Conservation (phyloP, 257 asterid species). For the Penstemon barbatus region DNA sequence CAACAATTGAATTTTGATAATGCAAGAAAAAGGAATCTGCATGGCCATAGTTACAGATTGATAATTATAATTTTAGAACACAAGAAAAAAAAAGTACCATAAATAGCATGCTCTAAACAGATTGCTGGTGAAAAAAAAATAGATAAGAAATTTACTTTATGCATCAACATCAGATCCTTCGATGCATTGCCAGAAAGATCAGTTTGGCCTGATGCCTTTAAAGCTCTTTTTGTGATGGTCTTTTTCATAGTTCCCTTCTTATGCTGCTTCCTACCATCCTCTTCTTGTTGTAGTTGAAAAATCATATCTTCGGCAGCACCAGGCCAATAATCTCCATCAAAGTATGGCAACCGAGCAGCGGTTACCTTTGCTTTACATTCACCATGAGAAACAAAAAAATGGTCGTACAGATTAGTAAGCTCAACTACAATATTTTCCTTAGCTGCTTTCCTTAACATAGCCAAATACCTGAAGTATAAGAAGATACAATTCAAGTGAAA, state of each 20-base stretch:
- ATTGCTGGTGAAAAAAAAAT: not conserved
- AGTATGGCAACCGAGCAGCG: slow-evolving; percentile 92
- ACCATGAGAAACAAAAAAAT: slow-evolving; percentile 75
- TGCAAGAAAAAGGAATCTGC: not conserved
- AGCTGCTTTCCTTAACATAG: slow-evolving; percentile 86
- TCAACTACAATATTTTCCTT: slow-evolving; percentile 82
- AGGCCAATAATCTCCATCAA: slow-evolving; percentile 99
- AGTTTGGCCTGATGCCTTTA: slow-evolving; percentile 93
- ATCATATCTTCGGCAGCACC: slow-evolving; percentile 99
- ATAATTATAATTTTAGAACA: not conserved
- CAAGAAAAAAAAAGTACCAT: not conserved
- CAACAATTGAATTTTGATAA: not conserved
- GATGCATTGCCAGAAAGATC: slow-evolving; percentile 94
- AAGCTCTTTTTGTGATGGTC: slow-evolving; percentile 81
- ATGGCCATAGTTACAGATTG: not conserved
- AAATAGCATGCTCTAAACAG: not conserved
- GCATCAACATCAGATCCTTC: slow-evolving; percentile 89
- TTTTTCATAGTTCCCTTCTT: slow-evolving; percentile 76
- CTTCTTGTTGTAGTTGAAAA: slow-evolving; percentile 87
- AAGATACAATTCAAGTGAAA: slow-evolving; percentile 24
- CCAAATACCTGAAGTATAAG: slow-evolving; percentile 72
- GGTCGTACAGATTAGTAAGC: slow-evolving; percentile 86
- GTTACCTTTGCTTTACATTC: slow-evolving; percentile 95
- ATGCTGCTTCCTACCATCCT: slow-evolving; percentile 74
- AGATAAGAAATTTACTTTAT: slow-evolving; percentile 52